phyloP scores from a whole-genome alignment of 2,329 filamentous ascomycete genomes.

The Aspergillus sp. region DNA sequence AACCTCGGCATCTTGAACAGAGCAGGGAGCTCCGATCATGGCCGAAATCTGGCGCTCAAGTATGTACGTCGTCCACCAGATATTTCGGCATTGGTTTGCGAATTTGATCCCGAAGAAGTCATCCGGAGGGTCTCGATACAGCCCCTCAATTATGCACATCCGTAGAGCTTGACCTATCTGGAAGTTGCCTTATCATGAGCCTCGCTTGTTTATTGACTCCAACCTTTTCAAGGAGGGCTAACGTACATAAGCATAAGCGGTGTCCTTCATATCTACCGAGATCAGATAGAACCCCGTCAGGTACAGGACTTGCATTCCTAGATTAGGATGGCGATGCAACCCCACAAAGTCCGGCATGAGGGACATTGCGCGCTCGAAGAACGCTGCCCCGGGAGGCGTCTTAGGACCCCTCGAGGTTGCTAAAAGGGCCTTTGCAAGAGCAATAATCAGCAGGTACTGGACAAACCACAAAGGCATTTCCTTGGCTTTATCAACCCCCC shows the following conservation, averaged over 20 bases:
- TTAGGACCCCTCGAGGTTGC: background rate
- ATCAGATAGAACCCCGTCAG: background rate
- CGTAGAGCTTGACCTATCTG: background rate
- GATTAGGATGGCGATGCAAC: background rate
- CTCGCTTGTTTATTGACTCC: background rate
- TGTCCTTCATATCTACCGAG: constrained; percentile 1
- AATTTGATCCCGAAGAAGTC: background rate
- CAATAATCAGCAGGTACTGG: constrained; percentile 2
- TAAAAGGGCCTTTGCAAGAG: background rate
- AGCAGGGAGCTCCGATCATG: background rate
- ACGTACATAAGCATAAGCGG: background rate
- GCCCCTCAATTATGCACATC: background rate
- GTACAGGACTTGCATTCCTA: constrained; percentile 1
- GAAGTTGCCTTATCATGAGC: background rate
- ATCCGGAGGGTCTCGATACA: background rate
- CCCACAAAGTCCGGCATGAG: constrained; percentile 4
- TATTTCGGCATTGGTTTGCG: constrained; percentile 1
- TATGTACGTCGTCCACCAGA: constrained; percentile 1
- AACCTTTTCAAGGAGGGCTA: background rate
- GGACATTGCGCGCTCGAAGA: constrained; percentile 6
- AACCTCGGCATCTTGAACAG: background rate
- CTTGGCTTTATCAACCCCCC: constrained; percentile 7
- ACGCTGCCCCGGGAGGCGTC: background rate
- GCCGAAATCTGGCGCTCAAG: background rate
- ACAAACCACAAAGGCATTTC: constrained; percentile 1